A percentile compares a stretch with the other conserved stretches of the same genome.
Evolutionary conservation across 352 stramenopile genomes (phyloP).

Genomic region (Globisporangium ultimum): DNA sequence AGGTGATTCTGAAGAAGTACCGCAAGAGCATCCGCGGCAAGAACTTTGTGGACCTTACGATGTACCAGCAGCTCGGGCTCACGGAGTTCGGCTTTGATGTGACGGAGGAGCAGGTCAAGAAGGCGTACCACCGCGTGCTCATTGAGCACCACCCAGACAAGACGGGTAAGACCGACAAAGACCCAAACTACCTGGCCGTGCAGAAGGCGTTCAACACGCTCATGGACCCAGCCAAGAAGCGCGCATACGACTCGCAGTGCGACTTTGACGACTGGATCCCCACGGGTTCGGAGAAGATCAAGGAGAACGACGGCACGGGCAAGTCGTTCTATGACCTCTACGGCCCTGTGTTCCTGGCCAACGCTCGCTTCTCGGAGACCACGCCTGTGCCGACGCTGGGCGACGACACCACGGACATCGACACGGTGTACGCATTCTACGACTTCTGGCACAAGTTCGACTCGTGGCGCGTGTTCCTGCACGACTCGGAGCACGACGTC

Average conservation of each 20-base stretch:
- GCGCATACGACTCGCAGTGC: conserved; percentile 82
- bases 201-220: conserved; percentile 82
- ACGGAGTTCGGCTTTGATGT: conserved; percentile 75
- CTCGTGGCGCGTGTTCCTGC: conserved; percentile 82
- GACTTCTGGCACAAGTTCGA: conserved; percentile 90
- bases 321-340: conserved; percentile 88
- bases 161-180: conserved; percentile 87
- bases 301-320: conserved; percentile 67
- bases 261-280: conserved; percentile 86
- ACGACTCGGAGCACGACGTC: conserved; percentile 84
- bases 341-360: conserved; percentile 68
- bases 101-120: conserved; percentile 84
- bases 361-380: conserved; percentile 80
- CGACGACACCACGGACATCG: conserved; percentile 53
- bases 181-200: conserved; percentile 86
- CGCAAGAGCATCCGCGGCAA: conserved; percentile 77
- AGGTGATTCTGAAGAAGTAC: conserved; percentile 72
- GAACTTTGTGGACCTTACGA: conserved; percentile 79
- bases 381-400: conserved; percentile 74
- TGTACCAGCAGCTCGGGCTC: conserved; percentile 85
- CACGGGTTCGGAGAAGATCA: conserved; percentile 70
- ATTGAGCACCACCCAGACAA: conserved; percentile 89
- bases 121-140: conserved; percentile 85
- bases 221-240: conserved; percentile 81
- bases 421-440: conserved; percentile 79